Evolutionary conservation across 805 yeast species (phyloP).

Genomic region (Metschnikowia amazonensis): DNA sequence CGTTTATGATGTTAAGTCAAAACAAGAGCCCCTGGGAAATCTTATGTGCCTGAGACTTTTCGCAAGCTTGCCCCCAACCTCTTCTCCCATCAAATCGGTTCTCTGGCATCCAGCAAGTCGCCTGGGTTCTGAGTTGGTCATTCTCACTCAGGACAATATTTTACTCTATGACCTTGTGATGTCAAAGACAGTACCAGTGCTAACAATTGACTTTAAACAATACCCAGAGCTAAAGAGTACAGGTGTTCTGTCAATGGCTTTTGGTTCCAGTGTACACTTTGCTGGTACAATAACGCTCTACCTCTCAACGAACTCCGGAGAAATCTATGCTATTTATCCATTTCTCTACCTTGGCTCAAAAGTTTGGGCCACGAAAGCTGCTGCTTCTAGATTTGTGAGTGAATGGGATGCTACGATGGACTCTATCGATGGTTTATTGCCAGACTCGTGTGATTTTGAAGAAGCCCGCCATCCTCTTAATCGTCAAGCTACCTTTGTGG

Average conservation of each 20-base stretch:
- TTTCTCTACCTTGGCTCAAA: constrained; percentile 9
- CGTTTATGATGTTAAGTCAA: constrained; percentile 10
- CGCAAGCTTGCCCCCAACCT: not conserved
- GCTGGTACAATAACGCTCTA: constrained; percentile 16
- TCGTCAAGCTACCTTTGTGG: constrained; percentile 8
- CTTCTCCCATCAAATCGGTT: constrained; percentile 3
- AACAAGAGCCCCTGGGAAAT: not conserved
- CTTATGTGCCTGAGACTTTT: not conserved
- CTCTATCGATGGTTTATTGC: constrained; percentile 7
- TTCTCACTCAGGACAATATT: constrained; percentile 10
- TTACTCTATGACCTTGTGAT: constrained; percentile 15
- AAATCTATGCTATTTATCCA: constrained; percentile 14
- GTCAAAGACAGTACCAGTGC: constrained; percentile 11
- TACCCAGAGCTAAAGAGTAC: constrained; percentile 7
- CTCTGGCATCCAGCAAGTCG: constrained; percentile 19
- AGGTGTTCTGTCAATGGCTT: constrained; percentile 13
- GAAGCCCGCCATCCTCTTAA: constrained; percentile 6
- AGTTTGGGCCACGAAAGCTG: constrained; percentile 10
- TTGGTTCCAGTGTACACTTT: constrained; percentile 14
- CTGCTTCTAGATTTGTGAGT: constrained; percentile 7
- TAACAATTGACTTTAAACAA: constrained; percentile 4
- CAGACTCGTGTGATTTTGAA: constrained; percentile 11
- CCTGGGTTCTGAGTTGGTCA: constrained; percentile 13
- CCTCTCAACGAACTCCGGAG: constrained; percentile 12
- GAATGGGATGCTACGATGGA: constrained; percentile 10